phyloP scores from a whole-genome alignment of 148 eudicot genomes.

The Amaranthus hypochondriacus region DNA sequence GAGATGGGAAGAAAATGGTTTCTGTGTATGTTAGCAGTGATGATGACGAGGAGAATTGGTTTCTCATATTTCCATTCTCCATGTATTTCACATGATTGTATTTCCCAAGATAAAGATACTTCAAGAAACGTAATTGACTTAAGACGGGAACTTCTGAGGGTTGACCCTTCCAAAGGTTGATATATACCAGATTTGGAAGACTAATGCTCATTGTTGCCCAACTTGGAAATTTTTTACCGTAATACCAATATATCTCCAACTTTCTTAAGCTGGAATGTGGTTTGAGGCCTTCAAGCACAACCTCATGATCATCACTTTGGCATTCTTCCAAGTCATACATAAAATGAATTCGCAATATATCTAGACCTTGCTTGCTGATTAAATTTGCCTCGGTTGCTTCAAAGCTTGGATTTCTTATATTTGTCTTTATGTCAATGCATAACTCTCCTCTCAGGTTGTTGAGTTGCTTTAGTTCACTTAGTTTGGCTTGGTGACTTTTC shows the following conservation, averaged over 20 bases:
- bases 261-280: neutral
- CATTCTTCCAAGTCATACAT: no score
- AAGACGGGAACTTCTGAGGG: neutral
- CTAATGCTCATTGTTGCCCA: neutral
- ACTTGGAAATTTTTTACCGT: neutral
- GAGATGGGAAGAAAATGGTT: neutral
- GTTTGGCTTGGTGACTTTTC: neutral
- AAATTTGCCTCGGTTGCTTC: no score
- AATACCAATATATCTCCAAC: neutral
- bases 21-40: neutral
- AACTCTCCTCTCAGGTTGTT: neutral
- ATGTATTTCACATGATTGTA: neutral
- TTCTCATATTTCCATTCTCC: neutral
- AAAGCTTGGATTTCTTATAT: no score
- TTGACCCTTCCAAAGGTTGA: neutral
- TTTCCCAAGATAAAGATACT: neutral
- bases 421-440: no score
- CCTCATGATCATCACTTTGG: no score
- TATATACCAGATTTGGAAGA: neutral
- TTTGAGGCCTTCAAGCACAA: no score
- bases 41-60: neutral
- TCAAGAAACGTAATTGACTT: neutral
- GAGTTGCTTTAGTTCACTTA: neutral
- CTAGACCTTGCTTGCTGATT: no score
- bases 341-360: no score